phyloP scores from a whole-genome alignment of 208 protist species.

The Acanthamoeba pearcei region DNA sequence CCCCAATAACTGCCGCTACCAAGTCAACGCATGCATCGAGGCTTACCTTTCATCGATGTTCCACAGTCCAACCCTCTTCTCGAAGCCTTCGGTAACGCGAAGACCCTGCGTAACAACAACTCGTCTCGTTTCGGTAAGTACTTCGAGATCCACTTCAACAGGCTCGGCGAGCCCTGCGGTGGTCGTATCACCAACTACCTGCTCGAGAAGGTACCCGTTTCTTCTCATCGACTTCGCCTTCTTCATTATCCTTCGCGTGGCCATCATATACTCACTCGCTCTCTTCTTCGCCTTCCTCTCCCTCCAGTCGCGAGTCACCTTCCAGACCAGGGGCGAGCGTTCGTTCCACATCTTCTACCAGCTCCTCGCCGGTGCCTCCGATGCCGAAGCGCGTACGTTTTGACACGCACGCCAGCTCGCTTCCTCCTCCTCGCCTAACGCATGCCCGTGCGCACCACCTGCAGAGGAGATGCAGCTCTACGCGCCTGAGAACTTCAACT shows the following conservation, averaged over 20 bases:
- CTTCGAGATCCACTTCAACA: slow-evolving; percentile 85
- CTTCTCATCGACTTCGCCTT: not conserved
- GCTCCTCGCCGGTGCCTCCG: slow-evolving; percentile 19
- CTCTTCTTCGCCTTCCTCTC: not conserved
- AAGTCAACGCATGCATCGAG: not conserved
- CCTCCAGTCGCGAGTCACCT: slow-evolving; percentile 84
- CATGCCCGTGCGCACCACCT: not conserved
- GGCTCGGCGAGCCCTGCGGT: slow-evolving; percentile 68
- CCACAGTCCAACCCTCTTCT: slow-evolving; percentile 79
- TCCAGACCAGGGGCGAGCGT: slow-evolving; percentile 84
- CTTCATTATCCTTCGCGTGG: not conserved
- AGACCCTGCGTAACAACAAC: slow-evolving; percentile 89
- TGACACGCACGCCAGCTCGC: not conserved
- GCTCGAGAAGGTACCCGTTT: slow-evolving; percentile 63
- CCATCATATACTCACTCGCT: not conserved
- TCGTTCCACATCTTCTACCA: slow-evolving; percentile 86
- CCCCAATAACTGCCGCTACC: not conserved
- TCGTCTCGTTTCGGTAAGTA: slow-evolving; percentile 89
- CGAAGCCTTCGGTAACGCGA: slow-evolving; percentile 77
- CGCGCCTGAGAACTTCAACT: slow-evolving; percentile 88
- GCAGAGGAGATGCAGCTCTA: slow-evolving; percentile 70
- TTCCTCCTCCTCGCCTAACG: not conserved
- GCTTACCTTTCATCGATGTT: slow-evolving; percentile 82
- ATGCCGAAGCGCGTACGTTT: slow-evolving; percentile 41
- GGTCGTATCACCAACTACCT: slow-evolving; percentile 81